Evolutionary conservation across 441 rosid species (phyloP), one percentile per base, ranked within the genome.

Genomic region (Kokia cookei): DNA sequence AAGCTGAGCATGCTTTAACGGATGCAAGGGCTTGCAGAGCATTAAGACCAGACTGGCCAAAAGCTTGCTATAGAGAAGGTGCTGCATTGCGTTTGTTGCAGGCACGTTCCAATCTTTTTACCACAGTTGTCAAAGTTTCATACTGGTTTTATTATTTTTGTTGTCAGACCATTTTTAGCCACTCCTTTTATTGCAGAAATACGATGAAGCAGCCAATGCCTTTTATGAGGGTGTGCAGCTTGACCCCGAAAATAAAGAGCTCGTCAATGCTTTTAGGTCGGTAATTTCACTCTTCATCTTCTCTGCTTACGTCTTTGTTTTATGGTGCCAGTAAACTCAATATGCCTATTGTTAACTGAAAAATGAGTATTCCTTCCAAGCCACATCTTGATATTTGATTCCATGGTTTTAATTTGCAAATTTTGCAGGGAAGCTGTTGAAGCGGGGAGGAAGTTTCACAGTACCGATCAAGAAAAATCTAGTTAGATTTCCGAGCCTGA

Each of bases 1-100:
- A 93, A 78, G 83, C 90, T 53, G 96, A 91, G 45, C 90, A 86
- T 8, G 96, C 99, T 15, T 82, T 93, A 66, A 80, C 88, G 6
- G 99, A 95, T 87, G 99, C 91, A 27, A 87, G 82, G 86, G 83
- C 83, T 24, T 93, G 97, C 77, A 86, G 91, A 85, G 87, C 77
- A 79, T 78, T 90, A 71, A 88, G 82, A 81, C 93, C 96, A 0
- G 88, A 89, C 71, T 95, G 99, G 98, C 80, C 97, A 54, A 95
- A 95, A 84, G 97, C 86, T 55, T 95, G 91, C 82, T 95, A 86
- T 75, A 85, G 97, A 76, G 99, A 95, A 89, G 99, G 99, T 2
- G 93, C 96, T 74, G 97, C 98, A 79, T 85, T 91, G 70, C 90
- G 88, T 24, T 76, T 90, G 55, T 82, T 93, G 77, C 88, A 90